Evolutionary conservation across 768 basidiomycete genomes (phyloP), one percentile per base, ranked within the genome.

Genomic region (Termitomyces sp.): DNA sequence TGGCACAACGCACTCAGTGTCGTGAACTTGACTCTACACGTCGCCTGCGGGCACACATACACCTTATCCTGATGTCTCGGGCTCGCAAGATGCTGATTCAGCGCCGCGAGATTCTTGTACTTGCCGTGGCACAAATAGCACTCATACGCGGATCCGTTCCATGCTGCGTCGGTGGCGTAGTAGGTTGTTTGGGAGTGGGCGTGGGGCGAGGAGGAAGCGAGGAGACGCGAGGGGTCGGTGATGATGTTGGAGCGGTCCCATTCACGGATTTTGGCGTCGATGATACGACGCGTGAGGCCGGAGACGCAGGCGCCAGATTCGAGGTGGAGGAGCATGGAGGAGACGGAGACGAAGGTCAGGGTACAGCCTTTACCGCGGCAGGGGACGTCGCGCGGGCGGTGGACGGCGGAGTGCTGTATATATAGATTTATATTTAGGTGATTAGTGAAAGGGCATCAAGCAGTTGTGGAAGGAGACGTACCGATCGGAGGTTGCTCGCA

Each of bases 81-180:
- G 70, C 88, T 89, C 54, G 78, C 76, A 48, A 90, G 76, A 66
- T 91, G 90, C 63, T 80, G 76, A 66, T 91, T 87, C 54, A 91
- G 77, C 7, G 71, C 73, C 0, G 15, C 11, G 12, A 88, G 77
- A 0, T 73, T 66, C 54, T 65, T 34, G 65, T 79, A 86, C 12
- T 54, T 64, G 25, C 56, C 60, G 68, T 84, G 79, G 69, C 89
- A 90, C 31, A 91, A 70, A 67, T 83, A 83, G 70, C 88, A 91
- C 70, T 91, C 87, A 69, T 77, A 91, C 5, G 64, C 73, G 5
- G 0, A 5, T 0, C 79, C 81, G 60, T 85, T 85, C 77, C 78
- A 84, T 1, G 82, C 68, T 10, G 66, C 63, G 15, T 45, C 42
- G 29, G 69, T 74, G 11, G 80, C 78, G 31, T 65, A 70, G 66